Percentiles rank a stretch among this genome's conserved stretches.
Conservation (phyloP, 371 early-diverging fungal species). For the Mortierella sp. region DNA sequence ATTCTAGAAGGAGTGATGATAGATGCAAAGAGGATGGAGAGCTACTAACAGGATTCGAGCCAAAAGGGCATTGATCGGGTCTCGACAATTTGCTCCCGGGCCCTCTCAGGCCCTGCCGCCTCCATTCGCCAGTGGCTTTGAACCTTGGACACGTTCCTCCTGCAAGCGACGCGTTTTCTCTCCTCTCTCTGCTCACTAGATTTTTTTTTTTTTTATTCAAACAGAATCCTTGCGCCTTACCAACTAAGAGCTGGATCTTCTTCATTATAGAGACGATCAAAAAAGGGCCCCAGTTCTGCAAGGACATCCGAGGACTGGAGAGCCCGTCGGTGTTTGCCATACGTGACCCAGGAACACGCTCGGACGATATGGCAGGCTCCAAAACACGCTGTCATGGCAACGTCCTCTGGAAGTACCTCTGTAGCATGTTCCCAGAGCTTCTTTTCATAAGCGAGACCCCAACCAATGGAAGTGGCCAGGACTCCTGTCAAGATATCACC, state of each 20-base stretch:
- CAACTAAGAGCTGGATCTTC: neutral
- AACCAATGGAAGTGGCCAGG: constrained; percentile 88
- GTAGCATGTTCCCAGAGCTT: constrained; percentile 65
- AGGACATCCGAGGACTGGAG: constrained; percentile 82
- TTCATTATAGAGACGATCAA: constrained; percentile 41
- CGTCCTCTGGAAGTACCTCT: constrained; percentile 39
- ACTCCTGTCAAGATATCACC: constrained; percentile 97
- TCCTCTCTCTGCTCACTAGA: neutral
- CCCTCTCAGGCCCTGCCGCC: too few relatives aligned
- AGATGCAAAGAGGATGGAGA: neutral
- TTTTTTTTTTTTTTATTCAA: too few relatives aligned
- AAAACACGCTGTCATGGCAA: constrained; percentile 75
- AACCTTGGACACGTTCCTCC: neutral
- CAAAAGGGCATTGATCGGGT: neutral
- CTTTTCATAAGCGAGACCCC: constrained; percentile 77
- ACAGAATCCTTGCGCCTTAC: too few relatives aligned
- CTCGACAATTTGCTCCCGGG: too few relatives aligned
- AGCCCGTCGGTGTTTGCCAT: constrained; percentile 73
- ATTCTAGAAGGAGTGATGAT: neutral
- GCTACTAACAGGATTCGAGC: neutral
- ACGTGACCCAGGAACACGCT: constrained; percentile 74
- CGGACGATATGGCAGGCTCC: constrained; percentile 77
- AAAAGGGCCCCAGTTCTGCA: constrained; percentile 73
- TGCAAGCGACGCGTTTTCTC: neutral
- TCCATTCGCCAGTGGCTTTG: neutral